Conservation (phyloP, 1,284 basidiomycete genomes). For the Boletus smithii region DNA sequence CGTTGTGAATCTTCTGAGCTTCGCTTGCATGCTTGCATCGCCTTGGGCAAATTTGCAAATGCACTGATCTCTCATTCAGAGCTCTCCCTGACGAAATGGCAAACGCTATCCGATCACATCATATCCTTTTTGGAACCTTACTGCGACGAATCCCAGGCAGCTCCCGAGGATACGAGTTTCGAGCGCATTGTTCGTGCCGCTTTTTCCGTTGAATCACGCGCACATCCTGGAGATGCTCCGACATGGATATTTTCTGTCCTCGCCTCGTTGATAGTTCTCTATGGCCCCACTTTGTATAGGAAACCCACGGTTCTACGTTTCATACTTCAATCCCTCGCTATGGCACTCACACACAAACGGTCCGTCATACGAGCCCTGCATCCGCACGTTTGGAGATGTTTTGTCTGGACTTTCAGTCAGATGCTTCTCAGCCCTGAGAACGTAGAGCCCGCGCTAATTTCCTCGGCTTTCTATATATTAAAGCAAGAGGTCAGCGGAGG, state of each 20-base stretch:
- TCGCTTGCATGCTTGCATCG: constrained; percentile 40
- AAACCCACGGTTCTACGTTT: constrained; percentile 41
- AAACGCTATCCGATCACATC: constrained; percentile 20
- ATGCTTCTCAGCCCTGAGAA: constrained; percentile 17
- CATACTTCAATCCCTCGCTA: constrained; percentile 36
- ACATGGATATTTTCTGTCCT: constrained; percentile 38
- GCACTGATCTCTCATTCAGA: constrained; percentile 22
- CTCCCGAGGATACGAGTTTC: constrained; percentile 5
- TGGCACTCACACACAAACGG: constrained; percentile 33
- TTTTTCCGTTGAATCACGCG: constrained; percentile 20
- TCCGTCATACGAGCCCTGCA: constrained; percentile 38
- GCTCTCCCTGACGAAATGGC: constrained; percentile 12
- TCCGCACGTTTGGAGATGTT: constrained; percentile 48
- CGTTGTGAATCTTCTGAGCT: constrained; percentile 32
- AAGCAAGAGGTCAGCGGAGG: constrained; percentile 44
- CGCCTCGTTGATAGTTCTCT: constrained; percentile 48
- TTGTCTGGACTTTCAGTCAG: constrained; percentile 50
- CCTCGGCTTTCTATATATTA: constrained; percentile 40
- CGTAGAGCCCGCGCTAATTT: constrained; percentile 16
- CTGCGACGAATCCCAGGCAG: constrained; percentile 14
- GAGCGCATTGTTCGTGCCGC: constrained; percentile 25
- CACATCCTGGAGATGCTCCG: constrained; percentile 33
- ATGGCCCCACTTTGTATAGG: constrained; percentile 43
- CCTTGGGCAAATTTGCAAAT: constrained; percentile 42
- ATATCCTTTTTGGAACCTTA: constrained; percentile 30